Conservation (phyloP, 73 alveolate species). For the Diophrys appendiculata region DNA sequence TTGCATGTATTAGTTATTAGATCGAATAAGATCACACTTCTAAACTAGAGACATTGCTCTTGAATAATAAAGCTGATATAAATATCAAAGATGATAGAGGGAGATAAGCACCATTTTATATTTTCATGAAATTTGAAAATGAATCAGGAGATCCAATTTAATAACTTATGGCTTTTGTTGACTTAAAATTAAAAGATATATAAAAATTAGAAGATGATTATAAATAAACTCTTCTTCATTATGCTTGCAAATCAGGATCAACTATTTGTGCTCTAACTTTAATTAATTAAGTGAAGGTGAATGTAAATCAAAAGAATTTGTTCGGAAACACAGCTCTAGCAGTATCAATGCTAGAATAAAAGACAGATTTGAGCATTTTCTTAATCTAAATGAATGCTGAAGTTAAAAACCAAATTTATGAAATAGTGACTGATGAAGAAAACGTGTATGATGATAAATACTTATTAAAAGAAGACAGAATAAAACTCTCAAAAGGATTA, state of each 20-base stretch:
- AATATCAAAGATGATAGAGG: background rate
- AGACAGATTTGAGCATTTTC: constrained; percentile 41
- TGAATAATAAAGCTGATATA: constrained; percentile 14
- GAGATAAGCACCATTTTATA: constrained; percentile 1
- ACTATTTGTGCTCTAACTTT: constrained; percentile 53
- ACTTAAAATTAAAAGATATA: background rate
- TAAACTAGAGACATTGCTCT: constrained; percentile 12
- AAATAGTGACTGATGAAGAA: background rate
- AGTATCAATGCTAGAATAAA: constrained; percentile 2
- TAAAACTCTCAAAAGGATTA: background rate
- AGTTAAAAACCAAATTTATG: background rate
- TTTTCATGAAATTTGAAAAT: constrained; percentile 2
- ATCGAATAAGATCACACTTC: background rate
- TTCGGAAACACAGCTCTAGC: constrained; percentile 44
- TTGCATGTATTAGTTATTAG: background rate
- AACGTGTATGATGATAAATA: background rate
- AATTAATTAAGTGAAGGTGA: constrained; percentile 43
- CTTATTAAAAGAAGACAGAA: background rate
- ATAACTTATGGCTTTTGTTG: constrained; percentile 2
- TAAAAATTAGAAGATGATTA: background rate
- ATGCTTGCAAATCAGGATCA: constrained; percentile 47
- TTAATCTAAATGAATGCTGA: constrained; percentile 17
- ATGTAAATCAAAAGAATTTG: background rate
- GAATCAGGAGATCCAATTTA: background rate
- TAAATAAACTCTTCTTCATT: constrained; percentile 36